Base-by-base conservation (phyloP, 129 eudicot genomes). In the Artemisia tridentata region DNA sequence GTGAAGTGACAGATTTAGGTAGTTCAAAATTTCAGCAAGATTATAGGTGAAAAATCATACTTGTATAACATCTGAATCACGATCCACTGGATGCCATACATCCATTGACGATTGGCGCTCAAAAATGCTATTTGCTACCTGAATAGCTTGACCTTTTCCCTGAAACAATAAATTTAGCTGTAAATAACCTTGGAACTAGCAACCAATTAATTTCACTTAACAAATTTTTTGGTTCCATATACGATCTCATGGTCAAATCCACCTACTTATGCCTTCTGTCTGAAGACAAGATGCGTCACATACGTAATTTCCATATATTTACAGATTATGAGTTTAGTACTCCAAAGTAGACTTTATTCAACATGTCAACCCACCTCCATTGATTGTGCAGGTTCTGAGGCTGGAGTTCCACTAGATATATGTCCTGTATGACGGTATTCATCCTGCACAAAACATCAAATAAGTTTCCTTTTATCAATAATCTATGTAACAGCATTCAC, bases 41-140 rank as follows among this genome's bases (percentile, higher is more conserved):
- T 14, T 60, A 41, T 21, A 38, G 21, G 67, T 53, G 27, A 60
- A 52, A 56, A 58, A 52, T 34, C 70, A 77, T 64, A 87, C 88
- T 70, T 81, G 81, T 69, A 87, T 84, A 75, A 76, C 91, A 79
- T 84, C 89, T 17, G 86, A 79, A 75, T 81, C 92, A 43, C 83
- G 81, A 46, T 75, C 79, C 50, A 65, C 75, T 21, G 65, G 81
- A 57, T 66, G 82, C 76, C 82, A 70, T 41, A 68, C 49, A 74
- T 81, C 83, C 84, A 73, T 74, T 50, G 89, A 79, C 57, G 92
- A 82, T 72, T 77, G 83, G 25, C 92, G 83, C 72, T 87, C 92
- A 74, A 29, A 15, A 21, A 53, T 77, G 86, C 86, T 79, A 31
- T 78, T 86, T 79, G 80, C 85, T 18, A 87, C 92, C 79, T 87